These are phyloP conservation scores for Papiliotrema nemorosa DNA, from an alignment of 1,284 basidiomycete species.

Conservation along the genomic window DNA sequence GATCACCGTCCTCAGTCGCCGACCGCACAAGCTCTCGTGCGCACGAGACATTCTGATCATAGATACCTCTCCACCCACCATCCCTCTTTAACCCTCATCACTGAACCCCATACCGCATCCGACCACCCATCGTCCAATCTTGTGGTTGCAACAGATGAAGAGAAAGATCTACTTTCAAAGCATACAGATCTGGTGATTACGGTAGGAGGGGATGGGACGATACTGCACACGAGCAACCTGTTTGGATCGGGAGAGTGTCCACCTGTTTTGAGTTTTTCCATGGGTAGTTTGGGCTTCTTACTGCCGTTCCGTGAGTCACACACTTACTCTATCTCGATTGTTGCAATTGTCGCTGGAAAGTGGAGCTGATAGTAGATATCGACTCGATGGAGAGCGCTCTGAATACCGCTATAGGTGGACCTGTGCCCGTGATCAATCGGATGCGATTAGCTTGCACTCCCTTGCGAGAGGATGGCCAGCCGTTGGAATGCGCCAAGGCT, in stretches of 20 bases:
- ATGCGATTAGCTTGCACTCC: conserved; percentile 83
- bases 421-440: conserved; percentile 65
- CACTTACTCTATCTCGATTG: neutral
- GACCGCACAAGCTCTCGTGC: too few relatives aligned
- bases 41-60: conserved; percentile 4
- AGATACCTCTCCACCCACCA: conserved; percentile 28
- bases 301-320: conserved; percentile 79
- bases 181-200: conserved; percentile 80
- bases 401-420: conserved; percentile 60
- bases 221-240: conserved; percentile 87
- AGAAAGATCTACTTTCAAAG: conserved; percentile 21
- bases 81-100: conserved; percentile 32
- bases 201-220: conserved; percentile 91
- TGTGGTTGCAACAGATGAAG: conserved; percentile 28
- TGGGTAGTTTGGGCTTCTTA: conserved; percentile 92
- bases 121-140: conserved; percentile 37
- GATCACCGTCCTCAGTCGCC: too few relatives aligned
- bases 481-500: conserved; percentile 50
- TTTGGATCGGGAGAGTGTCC: conserved; percentile 84
- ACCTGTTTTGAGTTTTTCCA: conserved; percentile 90
- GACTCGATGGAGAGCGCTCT: conserved; percentile 61
- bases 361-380: conserved; percentile 25
- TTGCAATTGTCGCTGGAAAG: neutral
- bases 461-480: conserved; percentile 59
- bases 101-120: conserved; percentile 40